Conservation (phyloP, 1,284 basidiomycete species). For the Rhodotorula sp. region DNA sequence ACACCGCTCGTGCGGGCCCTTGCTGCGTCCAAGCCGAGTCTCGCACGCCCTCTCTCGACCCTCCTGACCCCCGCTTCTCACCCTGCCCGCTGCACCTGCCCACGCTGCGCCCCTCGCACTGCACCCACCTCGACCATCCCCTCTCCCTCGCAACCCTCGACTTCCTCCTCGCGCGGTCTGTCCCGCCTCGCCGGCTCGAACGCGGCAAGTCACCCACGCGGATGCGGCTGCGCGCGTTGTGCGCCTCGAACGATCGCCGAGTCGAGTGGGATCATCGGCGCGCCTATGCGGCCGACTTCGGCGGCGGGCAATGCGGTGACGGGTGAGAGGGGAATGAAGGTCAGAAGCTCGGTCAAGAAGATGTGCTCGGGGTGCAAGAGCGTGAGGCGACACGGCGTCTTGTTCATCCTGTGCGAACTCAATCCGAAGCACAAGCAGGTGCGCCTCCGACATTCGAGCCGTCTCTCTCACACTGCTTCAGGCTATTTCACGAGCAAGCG, state of each 20-base stretch:
- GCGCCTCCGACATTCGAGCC: background rate
- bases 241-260: constrained; percentile 10
- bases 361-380: constrained; percentile 49
- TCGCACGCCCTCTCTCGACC: constrained; percentile 9
- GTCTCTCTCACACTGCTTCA: background rate
- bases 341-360: constrained; percentile 84
- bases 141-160: constrained; percentile 13
- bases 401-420: constrained; percentile 90
- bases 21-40: background rate
- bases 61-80: constrained; percentile 21
- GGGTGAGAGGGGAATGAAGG: constrained; percentile 80
- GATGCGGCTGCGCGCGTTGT: constrained; percentile 32
- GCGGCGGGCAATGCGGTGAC: background rate
- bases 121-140: constrained; percentile 15
- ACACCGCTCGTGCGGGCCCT: background rate
- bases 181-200: constrained; percentile 2
- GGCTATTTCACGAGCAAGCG: too few species aligned
- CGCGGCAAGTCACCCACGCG: constrained; percentile 18
- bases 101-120: constrained; percentile 22
- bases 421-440: constrained; percentile 99
- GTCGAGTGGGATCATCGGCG: background rate
- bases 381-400: constrained; percentile 71
- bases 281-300: background rate
- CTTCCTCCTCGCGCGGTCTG: background rate
- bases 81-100: constrained; percentile 21